A percentile compares a stretch with the other conserved stretches of the same genome.
These are phyloP conservation scores for Plasmodium gonderi DNA, from an alignment of 169 alveolate genomes.

Conservation along the genomic window DNA sequence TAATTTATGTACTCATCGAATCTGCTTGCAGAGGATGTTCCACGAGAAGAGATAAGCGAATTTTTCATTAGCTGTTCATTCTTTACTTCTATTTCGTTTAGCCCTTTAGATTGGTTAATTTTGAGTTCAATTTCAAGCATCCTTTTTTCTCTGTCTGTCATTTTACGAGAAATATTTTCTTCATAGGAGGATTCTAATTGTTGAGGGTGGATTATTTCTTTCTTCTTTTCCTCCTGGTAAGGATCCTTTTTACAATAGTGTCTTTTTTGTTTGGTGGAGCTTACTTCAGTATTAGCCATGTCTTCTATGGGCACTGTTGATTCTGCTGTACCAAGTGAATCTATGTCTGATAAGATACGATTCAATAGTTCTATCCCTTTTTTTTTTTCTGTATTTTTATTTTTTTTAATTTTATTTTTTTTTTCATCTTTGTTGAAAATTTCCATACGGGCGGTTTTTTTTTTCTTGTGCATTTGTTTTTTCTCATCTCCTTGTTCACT, in stretches of 20 bases:
- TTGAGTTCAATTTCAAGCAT: constrained; percentile 20
- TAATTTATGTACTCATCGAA: constrained; percentile 14
- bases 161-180: background rate
- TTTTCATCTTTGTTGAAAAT: background rate
- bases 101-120: constrained; percentile 48
- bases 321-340: background rate
- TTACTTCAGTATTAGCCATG: background rate
- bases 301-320: background rate
- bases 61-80: background rate
- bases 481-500: background rate
- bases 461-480: background rate
- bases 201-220: background rate
- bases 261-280: background rate
- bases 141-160: constrained; percentile 48
- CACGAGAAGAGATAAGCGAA: background rate
- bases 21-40: constrained; percentile 54
- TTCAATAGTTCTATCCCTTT: constrained; percentile 44
- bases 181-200: background rate
- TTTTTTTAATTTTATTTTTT: background rate
- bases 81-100: constrained; percentile 26
- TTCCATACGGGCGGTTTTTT: background rate
- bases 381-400: constrained; percentile 49
- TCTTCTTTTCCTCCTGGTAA: background rate
- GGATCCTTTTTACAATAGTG: background rate
- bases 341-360: constrained; percentile 30